phyloP scores from a whole-genome alignment of 495 filamentous ascomycete species.

The Trichoderma reesei region DNA sequence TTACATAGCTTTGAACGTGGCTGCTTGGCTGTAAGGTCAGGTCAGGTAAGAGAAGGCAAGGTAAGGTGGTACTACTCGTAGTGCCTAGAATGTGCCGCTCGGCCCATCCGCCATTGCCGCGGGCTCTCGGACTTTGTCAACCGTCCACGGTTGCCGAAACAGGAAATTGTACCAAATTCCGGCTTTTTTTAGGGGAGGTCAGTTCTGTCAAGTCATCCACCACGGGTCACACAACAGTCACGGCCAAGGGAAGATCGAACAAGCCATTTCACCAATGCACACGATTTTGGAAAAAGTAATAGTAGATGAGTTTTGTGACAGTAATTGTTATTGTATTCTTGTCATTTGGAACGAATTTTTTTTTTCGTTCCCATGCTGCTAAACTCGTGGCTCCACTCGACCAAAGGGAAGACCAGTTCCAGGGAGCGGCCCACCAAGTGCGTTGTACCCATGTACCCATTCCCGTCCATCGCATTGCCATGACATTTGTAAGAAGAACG shows the following conservation, averaged over 20 bases:
- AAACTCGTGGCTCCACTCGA: conserved; percentile 4
- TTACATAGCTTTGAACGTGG: too few relatives aligned
- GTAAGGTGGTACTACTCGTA: too few relatives aligned
- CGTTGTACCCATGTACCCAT: not conserved
- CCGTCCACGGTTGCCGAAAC: not conserved
- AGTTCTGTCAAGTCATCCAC: too few relatives aligned
- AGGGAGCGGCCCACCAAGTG: conserved; percentile 9
- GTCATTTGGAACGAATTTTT: not conserved
- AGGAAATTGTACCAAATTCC: too few relatives aligned
- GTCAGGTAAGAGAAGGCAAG: too few relatives aligned
- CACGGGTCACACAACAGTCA: too few relatives aligned
- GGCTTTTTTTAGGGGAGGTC: too few relatives aligned
- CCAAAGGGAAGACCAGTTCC: conserved; percentile 9
- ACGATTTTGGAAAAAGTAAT: not conserved
- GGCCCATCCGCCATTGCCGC: conserved; percentile 1
- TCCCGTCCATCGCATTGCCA: not conserved
- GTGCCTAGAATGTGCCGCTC: too few relatives aligned
- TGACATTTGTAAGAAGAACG: not conserved
- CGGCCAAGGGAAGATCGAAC: too few relatives aligned
- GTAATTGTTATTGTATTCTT: not conserved
- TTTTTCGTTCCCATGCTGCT: too few relatives aligned
- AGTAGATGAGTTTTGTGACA: not conserved
- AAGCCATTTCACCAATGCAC: too few relatives aligned
- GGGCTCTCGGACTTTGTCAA: not conserved
- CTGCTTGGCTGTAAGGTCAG: too few relatives aligned